Percentiles rank a stretch among this genome's conserved stretches.
These are phyloP conservation scores for Cladosporium sp. DNA, from an alignment of 2,329 filamentous ascomycete genomes.

Conservation along the genomic window DNA sequence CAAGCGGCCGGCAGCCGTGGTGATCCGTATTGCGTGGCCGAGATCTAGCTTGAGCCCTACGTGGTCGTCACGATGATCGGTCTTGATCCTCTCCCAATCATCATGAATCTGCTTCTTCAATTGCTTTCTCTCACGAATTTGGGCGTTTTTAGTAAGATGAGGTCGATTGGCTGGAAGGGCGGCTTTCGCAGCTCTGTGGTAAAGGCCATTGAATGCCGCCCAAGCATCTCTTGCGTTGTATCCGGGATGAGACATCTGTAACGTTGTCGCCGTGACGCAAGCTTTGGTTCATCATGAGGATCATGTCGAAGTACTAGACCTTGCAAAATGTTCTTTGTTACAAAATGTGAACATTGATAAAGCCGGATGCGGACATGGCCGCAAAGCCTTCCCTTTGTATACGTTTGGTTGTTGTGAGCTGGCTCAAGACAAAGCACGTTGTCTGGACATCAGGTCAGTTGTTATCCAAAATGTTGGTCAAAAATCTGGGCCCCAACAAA, in stretches of 20 bases:
- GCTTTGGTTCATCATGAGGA: background rate
- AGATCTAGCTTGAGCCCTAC: background rate
- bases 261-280: background rate
- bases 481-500: background rate
- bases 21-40: background rate
- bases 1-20: background rate
- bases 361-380: background rate
- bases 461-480: background rate
- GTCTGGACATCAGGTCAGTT: background rate
- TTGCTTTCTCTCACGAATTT: background rate
- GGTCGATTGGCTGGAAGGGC: background rate
- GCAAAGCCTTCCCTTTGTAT: background rate
- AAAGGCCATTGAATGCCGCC: background rate
- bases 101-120: background rate
- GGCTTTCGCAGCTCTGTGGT: background rate
- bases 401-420: background rate
- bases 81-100: background rate
- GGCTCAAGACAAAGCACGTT: background rate
- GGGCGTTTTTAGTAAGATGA: background rate
- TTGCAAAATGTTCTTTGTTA: background rate
- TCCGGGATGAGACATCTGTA: background rate
- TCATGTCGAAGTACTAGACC: background rate
- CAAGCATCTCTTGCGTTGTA: background rate
- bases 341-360: background rate
- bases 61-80: background rate